Evolutionary conservation across 768 basidiomycete genomes (phyloP).

Genomic region (Leccinellum luteum): DNA sequence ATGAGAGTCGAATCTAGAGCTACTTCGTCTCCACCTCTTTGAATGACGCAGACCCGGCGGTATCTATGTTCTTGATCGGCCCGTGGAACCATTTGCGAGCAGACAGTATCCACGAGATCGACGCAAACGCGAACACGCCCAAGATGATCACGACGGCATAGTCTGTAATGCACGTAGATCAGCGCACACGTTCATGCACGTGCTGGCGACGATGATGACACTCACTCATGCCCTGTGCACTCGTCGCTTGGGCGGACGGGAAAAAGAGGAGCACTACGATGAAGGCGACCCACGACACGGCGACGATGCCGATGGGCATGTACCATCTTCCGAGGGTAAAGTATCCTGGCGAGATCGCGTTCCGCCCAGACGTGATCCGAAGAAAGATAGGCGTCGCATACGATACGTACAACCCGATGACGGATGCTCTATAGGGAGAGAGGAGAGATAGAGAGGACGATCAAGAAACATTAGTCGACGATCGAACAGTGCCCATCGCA

Average conservation of each 20-base stretch:
- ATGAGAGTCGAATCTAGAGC: neutral
- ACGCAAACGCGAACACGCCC: slow-evolving; percentile 63
- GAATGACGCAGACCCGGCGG: neutral
- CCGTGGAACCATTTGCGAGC: slow-evolving; percentile 72
- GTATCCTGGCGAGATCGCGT: slow-evolving; percentile 54
- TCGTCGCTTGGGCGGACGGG: slow-evolving; percentile 41
- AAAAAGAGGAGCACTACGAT: slow-evolving; percentile 59
- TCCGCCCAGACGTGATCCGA: slow-evolving; percentile 64
- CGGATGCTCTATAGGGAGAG: slow-evolving; percentile 51
- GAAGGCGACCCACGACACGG: slow-evolving; percentile 66
- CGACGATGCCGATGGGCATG: slow-evolving; percentile 55
- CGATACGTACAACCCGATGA: slow-evolving; percentile 66
- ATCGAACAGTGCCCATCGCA: neutral
- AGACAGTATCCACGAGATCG: slow-evolving; percentile 61
- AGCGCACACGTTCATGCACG: neutral
- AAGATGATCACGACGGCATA: slow-evolving; percentile 67
- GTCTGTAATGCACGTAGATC: slow-evolving; percentile 39
- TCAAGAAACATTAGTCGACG: neutral
- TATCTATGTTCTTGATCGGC: slow-evolving; percentile 52
- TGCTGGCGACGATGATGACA: slow-evolving; percentile 10
- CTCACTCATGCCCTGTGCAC: slow-evolving; percentile 55
- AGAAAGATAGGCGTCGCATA: slow-evolving; percentile 69
- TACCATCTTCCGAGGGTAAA: slow-evolving; percentile 63
- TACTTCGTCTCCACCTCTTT: slow-evolving; percentile 14
- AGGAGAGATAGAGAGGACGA: neutral